Percentiles rank a stretch among this genome's conserved stretches.
Conservation (phyloP, 2,329 filamentous ascomycete genomes). For the Neofusicoccum umdonicola region DNA sequence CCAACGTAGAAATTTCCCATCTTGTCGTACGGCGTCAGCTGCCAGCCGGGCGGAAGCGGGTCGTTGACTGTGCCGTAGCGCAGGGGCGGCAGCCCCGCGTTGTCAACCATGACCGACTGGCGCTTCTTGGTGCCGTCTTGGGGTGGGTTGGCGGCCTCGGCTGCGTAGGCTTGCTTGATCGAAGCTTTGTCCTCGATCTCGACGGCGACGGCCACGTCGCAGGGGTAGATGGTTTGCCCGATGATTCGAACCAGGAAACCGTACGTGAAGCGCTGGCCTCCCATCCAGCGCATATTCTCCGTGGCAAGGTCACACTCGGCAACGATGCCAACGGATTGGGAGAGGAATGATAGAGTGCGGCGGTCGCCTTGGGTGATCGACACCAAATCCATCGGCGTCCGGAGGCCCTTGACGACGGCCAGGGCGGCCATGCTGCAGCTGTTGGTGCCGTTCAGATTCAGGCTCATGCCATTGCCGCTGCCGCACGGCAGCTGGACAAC, state of each 20-base stretch:
- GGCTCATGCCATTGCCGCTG: conserved; percentile 89
- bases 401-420: conserved; percentile 79
- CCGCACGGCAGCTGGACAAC: conserved; percentile 88
- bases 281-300: conserved; percentile 92
- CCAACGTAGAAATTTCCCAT: conserved; percentile 92
- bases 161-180: conserved; percentile 70
- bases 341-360: conserved; percentile 81
- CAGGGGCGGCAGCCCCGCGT: conserved; percentile 62
- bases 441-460: conserved; percentile 82
- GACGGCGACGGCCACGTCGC: conserved; percentile 81
- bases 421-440: conserved; percentile 74
- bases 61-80: conserved; percentile 79
- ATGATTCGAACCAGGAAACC: conserved; percentile 78
- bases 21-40: conserved; percentile 68
- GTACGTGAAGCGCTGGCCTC: conserved; percentile 76
- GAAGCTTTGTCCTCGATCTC: conserved; percentile 72
- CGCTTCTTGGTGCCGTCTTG: conserved; percentile 27
- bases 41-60: conserved; percentile 74
- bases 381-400: conserved; percentile 80
- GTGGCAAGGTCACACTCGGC: conserved; percentile 89
- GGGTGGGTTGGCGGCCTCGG: conserved; percentile 25
- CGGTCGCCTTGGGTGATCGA: conserved; percentile 79
- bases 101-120: not conserved
- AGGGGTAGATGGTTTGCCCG: conserved; percentile 77
- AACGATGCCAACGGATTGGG: conserved; percentile 83